Evolutionary conservation across 2,329 filamentous ascomycete species (phyloP), one percentile per base, ranked within the genome.

Genomic region (Verticillium albo-atrum): DNA sequence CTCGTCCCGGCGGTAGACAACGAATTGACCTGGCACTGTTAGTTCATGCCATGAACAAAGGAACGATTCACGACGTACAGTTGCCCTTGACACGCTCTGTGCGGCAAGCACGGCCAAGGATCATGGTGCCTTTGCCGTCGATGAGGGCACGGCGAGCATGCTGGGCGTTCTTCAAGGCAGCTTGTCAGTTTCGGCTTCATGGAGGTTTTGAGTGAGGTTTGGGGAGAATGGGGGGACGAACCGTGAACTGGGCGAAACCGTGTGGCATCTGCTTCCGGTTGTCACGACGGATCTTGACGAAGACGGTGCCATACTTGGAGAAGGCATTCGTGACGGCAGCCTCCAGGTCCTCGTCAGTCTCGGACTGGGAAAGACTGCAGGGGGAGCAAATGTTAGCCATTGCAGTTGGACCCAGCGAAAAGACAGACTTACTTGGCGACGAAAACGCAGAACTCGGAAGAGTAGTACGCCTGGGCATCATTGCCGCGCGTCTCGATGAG

Each of bases 201-300:
- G 30, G 12, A 17, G 3, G 10, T 20, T 59, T 78, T 57, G 76
- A 68, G 55, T 12, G 55, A 20, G 4, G 9, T 5, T 5, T 17
- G n/a, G 7, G 12, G 23, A 3, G 34, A 32, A 27, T 17, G 42
- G 35, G 55, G 28, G 14, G 27, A 72, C 81, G 75, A 68, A 86
- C 85, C 2, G 82, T 86, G 66, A 78, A 89, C 65, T 89, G 86
- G 25, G 79, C 81, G 64, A 89, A 89, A 0, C 85, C 85, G 66
- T 85, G 87, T 0, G 86, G 86, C 82, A 88, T 87, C 17, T 56
- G 52, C 42, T 82, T 76, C 15, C 71, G 71, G 65, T 88, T 85
- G 64, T 88, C 85, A 20, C 86, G 82, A 37, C 84, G 82, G 60
- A 89, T 85, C 74, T 89, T 88, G 62, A 87, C 81, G 62, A 79